These are phyloP conservation scores for Camptophora hylomeconis DNA, from an alignment of 2,329 filamentous ascomycete species.

Conservation along the genomic window DNA sequence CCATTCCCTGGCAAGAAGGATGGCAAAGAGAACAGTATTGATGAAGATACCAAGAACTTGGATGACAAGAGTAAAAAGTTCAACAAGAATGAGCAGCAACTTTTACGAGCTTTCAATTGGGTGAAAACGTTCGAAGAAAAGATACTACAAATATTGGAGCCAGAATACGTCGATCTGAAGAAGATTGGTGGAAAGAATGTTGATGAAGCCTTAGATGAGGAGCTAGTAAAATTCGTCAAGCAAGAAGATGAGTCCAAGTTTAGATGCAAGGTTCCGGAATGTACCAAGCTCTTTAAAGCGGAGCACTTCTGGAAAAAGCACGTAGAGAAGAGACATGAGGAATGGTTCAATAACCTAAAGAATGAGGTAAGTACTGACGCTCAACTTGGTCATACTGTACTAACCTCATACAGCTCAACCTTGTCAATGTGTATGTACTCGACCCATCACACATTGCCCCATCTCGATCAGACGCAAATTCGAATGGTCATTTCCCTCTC, in stretches of 20 bases:
- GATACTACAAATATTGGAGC: slow-evolving; percentile 80
- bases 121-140: slow-evolving; percentile 98
- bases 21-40: slow-evolving; percentile 45
- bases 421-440: slow-evolving; percentile 88
- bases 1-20: slow-evolving; percentile 75
- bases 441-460: slow-evolving; percentile 92
- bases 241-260: slow-evolving; percentile 97
- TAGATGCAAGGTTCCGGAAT: slow-evolving; percentile 91
- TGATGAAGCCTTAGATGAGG: slow-evolving; percentile 77
- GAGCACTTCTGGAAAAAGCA: slow-evolving; percentile 97
- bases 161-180: slow-evolving; percentile 70
- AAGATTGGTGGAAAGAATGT: slow-evolving; percentile 82
- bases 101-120: slow-evolving; percentile 95
- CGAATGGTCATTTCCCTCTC: slow-evolving; percentile 86
- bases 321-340: slow-evolving; percentile 83
- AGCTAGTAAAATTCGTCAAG: slow-evolving; percentile 77
- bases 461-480: slow-evolving; percentile 84
- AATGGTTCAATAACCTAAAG: slow-evolving; percentile 70
- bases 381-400: too few relatives aligned
- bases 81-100: slow-evolving; percentile 75
- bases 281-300: slow-evolving; percentile 93
- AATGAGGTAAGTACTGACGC: slow-evolving; percentile 58
- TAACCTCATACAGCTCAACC: slow-evolving; percentile 51
- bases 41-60: too few relatives aligned
- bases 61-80: slow-evolving; percentile 63